A percentile compares a stretch with the other conserved stretches of the same genome.
Conservation (phyloP, 1,284 basidiomycete species). For the Schizophyllum commune region DNA sequence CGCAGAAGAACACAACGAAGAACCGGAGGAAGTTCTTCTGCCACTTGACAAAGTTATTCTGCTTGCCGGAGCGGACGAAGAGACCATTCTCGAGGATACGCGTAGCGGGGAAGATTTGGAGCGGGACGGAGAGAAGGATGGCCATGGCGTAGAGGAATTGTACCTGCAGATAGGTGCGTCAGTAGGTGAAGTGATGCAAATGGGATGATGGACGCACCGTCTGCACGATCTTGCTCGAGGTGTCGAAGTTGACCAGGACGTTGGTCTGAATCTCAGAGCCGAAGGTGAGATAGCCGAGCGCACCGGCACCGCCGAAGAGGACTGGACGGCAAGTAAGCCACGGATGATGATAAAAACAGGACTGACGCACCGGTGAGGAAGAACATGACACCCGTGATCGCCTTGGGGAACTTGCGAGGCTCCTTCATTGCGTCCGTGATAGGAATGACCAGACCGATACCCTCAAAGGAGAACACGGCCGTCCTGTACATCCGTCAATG, state of each 20-base stretch:
- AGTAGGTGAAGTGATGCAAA: conserved; percentile 5
- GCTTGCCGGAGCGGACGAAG: conserved; percentile 84
- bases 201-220: conserved; percentile 37
- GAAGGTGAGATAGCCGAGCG: conserved; percentile 84
- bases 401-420: conserved; percentile 87
- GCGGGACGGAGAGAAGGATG: conserved; percentile 89
- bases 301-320: conserved; percentile 88
- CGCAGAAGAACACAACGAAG: conserved; percentile 68
- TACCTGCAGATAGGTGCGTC: not conserved
- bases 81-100: conserved; percentile 96
- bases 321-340: conserved; percentile 28
- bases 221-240: conserved; percentile 83
- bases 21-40: conserved; percentile 91
- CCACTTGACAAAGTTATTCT: conserved; percentile 68
- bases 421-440: conserved; percentile 96
- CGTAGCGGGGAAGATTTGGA: conserved; percentile 96
- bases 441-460: conserved; percentile 94
- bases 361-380: conserved; percentile 52
- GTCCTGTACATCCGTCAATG: conserved; percentile 45
- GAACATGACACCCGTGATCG: conserved; percentile 88
- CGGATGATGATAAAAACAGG: not conserved
- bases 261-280: conserved; percentile 88
- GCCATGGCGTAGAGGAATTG: conserved; percentile 89
- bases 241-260: conserved; percentile 90
- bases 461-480: conserved; percentile 98